Evolutionary conservation across 768 basidiomycete species (phyloP).

Genomic region (Candolleomyces efflorescens): DNA sequence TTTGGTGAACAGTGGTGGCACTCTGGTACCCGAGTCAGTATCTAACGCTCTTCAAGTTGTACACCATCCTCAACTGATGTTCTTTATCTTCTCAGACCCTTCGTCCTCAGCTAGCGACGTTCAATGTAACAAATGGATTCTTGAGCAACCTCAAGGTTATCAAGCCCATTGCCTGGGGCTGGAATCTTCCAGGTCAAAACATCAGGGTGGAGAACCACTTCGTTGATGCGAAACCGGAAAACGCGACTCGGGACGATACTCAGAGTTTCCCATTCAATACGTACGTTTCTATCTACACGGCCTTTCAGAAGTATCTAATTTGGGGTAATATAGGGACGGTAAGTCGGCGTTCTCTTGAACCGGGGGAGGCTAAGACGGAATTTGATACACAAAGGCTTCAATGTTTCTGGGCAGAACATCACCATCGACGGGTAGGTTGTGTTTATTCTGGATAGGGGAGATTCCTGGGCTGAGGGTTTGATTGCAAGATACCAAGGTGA

Average conservation of each 20-base stretch:
- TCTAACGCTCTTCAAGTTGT: not conserved
- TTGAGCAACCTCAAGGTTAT: constrained; percentile 35
- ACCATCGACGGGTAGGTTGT: constrained; percentile 31
- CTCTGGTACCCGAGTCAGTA: constrained; percentile 34
- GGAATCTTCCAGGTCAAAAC: constrained; percentile 36
- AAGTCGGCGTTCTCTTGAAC: not conserved
- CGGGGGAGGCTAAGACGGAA: not conserved
- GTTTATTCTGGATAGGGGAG: not conserved
- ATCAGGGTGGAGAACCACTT: constrained; percentile 34
- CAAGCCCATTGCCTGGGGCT: constrained; percentile 49
- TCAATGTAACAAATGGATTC: constrained; percentile 40
- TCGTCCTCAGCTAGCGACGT: constrained; percentile 44
- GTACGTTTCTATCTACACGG: too few species aligned
- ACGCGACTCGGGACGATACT: constrained; percentile 32
- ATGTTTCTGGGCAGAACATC: constrained; percentile 35
- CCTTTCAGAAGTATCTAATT: not conserved
- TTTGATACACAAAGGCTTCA: constrained; percentile 20
- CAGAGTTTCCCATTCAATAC: constrained; percentile 43
- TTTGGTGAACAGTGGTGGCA: constrained; percentile 52
- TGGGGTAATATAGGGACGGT: constrained; percentile 8
- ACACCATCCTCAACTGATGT: not conserved
- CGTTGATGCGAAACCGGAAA: constrained; percentile 36
- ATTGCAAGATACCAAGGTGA: constrained; percentile 38
- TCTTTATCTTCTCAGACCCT: constrained; percentile 20
- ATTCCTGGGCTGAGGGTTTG: not conserved